Base-by-base conservation (phyloP, 2,329 filamentous ascomycete species). In the Hirsutella thompsonii region DNA sequence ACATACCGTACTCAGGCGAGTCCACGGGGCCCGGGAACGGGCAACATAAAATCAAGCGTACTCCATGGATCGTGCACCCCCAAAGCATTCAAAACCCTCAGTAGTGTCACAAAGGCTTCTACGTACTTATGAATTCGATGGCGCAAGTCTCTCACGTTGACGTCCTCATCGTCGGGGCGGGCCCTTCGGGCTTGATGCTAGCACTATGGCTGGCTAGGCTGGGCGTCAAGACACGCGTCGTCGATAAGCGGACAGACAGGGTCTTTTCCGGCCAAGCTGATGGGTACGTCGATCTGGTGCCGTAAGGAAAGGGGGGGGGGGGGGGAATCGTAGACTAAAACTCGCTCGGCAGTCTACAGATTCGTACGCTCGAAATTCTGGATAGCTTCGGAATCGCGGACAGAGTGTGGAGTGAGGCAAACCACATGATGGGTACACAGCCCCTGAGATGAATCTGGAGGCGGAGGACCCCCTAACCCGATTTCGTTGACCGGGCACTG, bases 321-420 rank as follows among this genome's bases (percentile, higher is more conserved):
- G n/a, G n/a, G n/a, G n/a, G n/a, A n/a, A n/a, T 36, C 19, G 3
- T 23, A 5, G 21, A 8, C 28, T 38, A 1, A 33, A 20, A 38
- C 30, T 16, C 19, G 16, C 11, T 20, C 6, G 18, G 35, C 16
- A 56, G 54, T 5, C 55, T 81, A 2, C 76, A 83, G 59, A 72
- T 69, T 44, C 73, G 80, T 4, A 82, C 76, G 0, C 63, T 84
- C 2, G 79, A 87, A 56, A 82, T 86, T n/a, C 74, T 86, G 42
- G 79, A 87, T 49, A 77, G 73, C 38, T 81, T 87, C 48, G 81
- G 76, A 1, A 73, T 87, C 43, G 76, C 66, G 2, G 72, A 84
- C 46, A 62, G 71, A 4, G 72, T 70, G 2, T 77, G 76, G 72
- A 77, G 76, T 37, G 80, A 84, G 49, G 69, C 74, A 11, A 81